These are phyloP conservation scores for Amphirosellinia nigrospora DNA, from an alignment of 495 filamentous ascomycete genomes.

Conservation along the genomic window DNA sequence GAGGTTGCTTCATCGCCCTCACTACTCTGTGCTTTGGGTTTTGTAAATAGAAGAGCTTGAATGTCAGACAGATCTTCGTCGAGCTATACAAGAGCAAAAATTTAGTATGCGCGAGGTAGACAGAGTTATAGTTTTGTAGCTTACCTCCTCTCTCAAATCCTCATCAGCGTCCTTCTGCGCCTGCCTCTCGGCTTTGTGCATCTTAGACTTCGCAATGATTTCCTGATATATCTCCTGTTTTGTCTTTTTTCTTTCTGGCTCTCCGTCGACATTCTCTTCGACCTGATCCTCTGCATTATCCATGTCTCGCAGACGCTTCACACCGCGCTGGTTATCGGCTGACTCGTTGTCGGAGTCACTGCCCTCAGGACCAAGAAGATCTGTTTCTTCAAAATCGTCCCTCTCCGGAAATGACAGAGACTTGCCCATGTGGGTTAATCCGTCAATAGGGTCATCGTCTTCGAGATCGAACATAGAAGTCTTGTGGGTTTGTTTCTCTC, in stretches of 20 bases:
- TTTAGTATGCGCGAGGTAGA: slow-evolving; percentile 36
- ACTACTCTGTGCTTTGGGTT: slow-evolving; percentile 33
- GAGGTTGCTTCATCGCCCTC: slow-evolving; percentile 62
- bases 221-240: slow-evolving; percentile 97
- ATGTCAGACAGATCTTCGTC: slow-evolving; percentile 79
- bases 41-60: slow-evolving; percentile 66
- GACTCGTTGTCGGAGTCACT: slow-evolving; percentile 51
- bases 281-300: slow-evolving; percentile 47
- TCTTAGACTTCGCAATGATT: slow-evolving; percentile 95
- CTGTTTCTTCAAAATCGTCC: slow-evolving; percentile 78
- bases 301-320: slow-evolving; percentile 65
- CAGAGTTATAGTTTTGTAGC: slow-evolving; percentile 43
- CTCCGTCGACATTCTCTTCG: slow-evolving; percentile 56
- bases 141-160: slow-evolving; percentile 74
- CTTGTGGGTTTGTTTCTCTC: slow-evolving; percentile 78
- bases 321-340: slow-evolving; percentile 52
- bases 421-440: slow-evolving; percentile 85
- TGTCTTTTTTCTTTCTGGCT: slow-evolving; percentile 83
- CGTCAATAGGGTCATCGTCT: slow-evolving; percentile 72
- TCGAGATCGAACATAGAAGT: slow-evolving; percentile 87
- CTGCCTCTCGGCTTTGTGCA: slow-evolving; percentile 91
- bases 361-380: slow-evolving; percentile 54
- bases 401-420: slow-evolving; percentile 64
- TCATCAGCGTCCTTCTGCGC: slow-evolving; percentile 92
- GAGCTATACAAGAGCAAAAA: slow-evolving; percentile 29